Evolutionary conservation across 2,329 filamentous ascomycete species (phyloP), one percentile per base, ranked within the genome.

Genomic region (Cladosporium sp.): DNA sequence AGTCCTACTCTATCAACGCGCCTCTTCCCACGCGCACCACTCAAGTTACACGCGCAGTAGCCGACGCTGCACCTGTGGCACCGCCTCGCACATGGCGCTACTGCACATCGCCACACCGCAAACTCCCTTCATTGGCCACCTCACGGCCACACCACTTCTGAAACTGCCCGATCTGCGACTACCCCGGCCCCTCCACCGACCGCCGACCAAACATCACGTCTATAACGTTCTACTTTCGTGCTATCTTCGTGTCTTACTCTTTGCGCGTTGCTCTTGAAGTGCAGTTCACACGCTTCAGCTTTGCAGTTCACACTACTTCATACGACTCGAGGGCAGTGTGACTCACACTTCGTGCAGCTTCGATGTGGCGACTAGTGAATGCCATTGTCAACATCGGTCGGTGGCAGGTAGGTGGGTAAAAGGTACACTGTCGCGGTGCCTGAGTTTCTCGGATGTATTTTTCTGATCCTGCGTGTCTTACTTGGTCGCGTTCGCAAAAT

Each of bases 141-240:
- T 8, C 30, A 18, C 6, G 32, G 23, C 34, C 32, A 28, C 49
- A 26, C 48, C 36, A 53, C 32, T 43, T 46, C 49, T 63, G 60
- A 63, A 63, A 63, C 60, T 46, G 32, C 25, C 48, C 49, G 49
- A 39, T 63, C 60, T 63, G 49, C 60, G 23, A 34, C 30, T 43
- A 46, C 34, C 51, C 57, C 57, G 56, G 30, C 60, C 59, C 51
- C 71, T 61, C 64, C 58, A 61, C 65, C 68, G 65, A 53, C 67
- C 63, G 49, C 60, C 67, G 57, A 59, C 73, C 73, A 75, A 65
- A 72, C 69, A 74, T 70, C 71, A 72, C 71, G 70, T 71, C 69
- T 69, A 72, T 63, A 71, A 64, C 72, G 73, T 70, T 74, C 73
- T 58, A 64, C 66, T 71, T 73, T 74, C 74, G 74, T 70, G 74